Evolutionary conservation across 495 filamentous ascomycete species (phyloP).

Genomic region (Lophiotrema nucula): DNA sequence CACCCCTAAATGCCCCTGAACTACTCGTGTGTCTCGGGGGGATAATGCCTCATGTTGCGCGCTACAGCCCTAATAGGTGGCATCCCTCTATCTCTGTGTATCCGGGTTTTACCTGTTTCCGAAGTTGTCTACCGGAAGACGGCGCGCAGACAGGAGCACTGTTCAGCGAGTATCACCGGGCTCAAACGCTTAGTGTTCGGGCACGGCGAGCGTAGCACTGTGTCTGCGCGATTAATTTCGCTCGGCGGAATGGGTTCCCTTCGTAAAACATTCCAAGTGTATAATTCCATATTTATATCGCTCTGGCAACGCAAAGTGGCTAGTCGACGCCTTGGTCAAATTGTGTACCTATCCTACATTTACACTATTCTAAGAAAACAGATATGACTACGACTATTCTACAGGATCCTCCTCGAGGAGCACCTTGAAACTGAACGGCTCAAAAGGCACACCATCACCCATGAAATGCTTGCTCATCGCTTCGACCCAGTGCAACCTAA

Average conservation of each 20-base stretch:
- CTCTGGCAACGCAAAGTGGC: conserved; percentile 5
- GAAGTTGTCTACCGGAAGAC: too few relatives aligned
- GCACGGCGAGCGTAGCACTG: not conserved
- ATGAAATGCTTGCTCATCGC: conserved; percentile 99
- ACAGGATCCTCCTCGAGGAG: conserved; percentile 81
- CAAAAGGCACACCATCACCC: conserved; percentile 85
- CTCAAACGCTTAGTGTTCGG: not conserved
- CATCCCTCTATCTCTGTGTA: too few relatives aligned
- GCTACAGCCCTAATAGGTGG: too few relatives aligned
- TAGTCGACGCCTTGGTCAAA: too few relatives aligned
- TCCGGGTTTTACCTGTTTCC: too few relatives aligned
- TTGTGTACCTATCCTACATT: too few relatives aligned
- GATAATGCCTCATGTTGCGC: too few relatives aligned
- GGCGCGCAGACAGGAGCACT: too few relatives aligned
- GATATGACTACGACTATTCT: conserved; percentile 47
- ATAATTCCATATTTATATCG: conserved; percentile 11
- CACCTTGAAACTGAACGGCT: conserved; percentile 86
- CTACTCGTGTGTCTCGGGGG: too few relatives aligned
- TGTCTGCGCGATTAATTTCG: conserved; percentile 10
- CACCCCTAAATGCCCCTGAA: too few relatives aligned
- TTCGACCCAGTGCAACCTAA: conserved; percentile 98
- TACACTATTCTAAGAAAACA: not conserved
- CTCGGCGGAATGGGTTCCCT: too few relatives aligned
- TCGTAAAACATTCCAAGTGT: not conserved
- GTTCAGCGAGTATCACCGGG: not conserved